phyloP scores from a whole-genome alignment of 352 stramenopile genomes.

The Globisporangium nagaii region DNA sequence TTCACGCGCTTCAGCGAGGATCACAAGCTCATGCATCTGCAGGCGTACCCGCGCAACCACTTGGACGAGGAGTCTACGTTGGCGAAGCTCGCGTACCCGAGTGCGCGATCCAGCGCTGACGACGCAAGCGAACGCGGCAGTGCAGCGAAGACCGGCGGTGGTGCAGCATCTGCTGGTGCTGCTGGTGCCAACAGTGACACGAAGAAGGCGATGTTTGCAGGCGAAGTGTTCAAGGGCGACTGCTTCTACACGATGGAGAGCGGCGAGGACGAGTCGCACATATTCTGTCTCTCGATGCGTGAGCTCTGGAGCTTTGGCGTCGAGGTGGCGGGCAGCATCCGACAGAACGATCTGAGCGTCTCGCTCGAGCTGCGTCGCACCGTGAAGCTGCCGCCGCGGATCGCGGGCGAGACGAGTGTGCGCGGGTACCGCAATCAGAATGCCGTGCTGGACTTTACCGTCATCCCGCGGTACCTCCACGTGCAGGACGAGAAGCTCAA shows the following conservation, averaged over 20 bases:
- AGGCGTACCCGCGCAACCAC: slow-evolving; percentile 71
- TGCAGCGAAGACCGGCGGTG: neutral
- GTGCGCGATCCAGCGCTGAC: slow-evolving; percentile 6
- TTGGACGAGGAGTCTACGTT: slow-evolving; percentile 63
- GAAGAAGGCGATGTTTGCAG: slow-evolving; percentile 9
- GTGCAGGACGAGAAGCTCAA: slow-evolving; percentile 35
- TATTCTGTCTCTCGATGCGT: slow-evolving; percentile 53
- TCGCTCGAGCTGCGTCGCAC: slow-evolving; percentile 36
- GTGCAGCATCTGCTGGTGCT: too few species aligned
- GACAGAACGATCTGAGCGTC: slow-evolving; percentile 32
- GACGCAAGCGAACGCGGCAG: neutral
- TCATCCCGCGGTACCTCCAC: slow-evolving; percentile 54
- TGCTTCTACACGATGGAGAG: slow-evolving; percentile 55
- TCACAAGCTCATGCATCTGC: slow-evolving; percentile 49
- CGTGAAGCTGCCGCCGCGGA: slow-evolving; percentile 36
- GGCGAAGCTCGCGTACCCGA: slow-evolving; percentile 36
- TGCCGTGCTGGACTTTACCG: slow-evolving; percentile 35
- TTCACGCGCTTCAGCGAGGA: slow-evolving; percentile 57
- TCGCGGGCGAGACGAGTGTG: slow-evolving; percentile 11
- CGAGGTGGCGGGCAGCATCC: slow-evolving; percentile 31
- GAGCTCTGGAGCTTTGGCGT: slow-evolving; percentile 60
- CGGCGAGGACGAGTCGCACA: slow-evolving; percentile 34
- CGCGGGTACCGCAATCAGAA: slow-evolving; percentile 2
- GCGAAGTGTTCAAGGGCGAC: slow-evolving; percentile 9
- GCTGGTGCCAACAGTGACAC: slow-evolving; percentile 10